A percentile compares a stretch with the other conserved stretches of the same genome.
Evolutionary conservation across 352 stramenopile genomes (phyloP).

Genomic region (Phytopythium ostracodes): DNA sequence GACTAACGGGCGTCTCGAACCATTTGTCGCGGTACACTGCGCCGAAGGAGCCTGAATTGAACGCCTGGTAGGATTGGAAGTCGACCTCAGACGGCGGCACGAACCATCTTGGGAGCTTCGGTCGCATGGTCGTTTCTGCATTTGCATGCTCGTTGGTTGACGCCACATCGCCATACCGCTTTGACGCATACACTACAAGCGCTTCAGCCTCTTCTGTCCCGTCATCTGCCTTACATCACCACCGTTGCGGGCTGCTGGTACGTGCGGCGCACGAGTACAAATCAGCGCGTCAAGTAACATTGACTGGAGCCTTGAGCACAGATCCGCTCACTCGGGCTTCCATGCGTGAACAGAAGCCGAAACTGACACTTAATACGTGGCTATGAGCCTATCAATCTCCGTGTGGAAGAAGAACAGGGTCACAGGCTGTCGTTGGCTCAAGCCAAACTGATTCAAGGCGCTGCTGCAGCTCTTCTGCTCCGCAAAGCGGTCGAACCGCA

Average conservation of each 20-base stretch:
- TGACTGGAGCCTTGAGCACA: neutral
- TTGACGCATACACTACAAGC: neutral
- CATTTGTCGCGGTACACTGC: conserved; percentile 21
- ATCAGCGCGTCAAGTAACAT: neutral
- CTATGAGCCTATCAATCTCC: neutral
- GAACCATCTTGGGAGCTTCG: conserved; percentile 14
- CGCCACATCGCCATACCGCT: neutral
- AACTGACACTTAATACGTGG: neutral
- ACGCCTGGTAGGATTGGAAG: conserved; percentile 17
- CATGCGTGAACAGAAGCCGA: neutral
- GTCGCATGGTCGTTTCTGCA: neutral
- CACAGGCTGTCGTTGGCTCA: neutral
- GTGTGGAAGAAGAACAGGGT: neutral
- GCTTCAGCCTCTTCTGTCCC: neutral
- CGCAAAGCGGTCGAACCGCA: neutral
- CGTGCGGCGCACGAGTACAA: no score
- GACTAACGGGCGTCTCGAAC: conserved; percentile 15
- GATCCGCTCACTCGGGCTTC: neutral
- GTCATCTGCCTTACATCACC: neutral
- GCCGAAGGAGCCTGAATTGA: conserved; percentile 18
- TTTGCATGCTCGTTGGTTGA: neutral
- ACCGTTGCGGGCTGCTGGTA: no score
- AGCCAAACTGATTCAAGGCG: neutral
- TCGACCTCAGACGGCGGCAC: conserved; percentile 24
- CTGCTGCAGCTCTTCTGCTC: neutral